Percentiles rank a stretch among this genome's conserved stretches.
phyloP scores from a whole-genome alignment of 1,139 yeast species.

The Suhomyces terraborum region DNA sequence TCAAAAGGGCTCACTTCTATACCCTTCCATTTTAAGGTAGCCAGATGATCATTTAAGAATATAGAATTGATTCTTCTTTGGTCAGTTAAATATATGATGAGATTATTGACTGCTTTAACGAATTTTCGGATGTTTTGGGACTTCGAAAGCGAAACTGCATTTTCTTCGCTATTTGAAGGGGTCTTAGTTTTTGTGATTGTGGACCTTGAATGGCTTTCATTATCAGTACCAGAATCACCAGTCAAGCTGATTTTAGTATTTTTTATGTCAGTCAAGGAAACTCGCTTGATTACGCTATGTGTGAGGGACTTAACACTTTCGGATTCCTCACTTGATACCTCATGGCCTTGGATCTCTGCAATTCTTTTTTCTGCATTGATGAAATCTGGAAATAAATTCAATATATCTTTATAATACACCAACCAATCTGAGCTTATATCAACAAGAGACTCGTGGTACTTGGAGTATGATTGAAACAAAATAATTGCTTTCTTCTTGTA shows the following conservation, averaged over 20 bases:
- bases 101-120: conserved; percentile 49
- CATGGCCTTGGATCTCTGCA: conserved; percentile 13
- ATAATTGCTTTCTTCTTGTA: conserved; percentile 35
- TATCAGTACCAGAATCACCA: conserved; percentile 35
- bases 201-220: conserved; percentile 15
- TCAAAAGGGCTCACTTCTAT: conserved; percentile 43
- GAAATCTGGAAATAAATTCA: conserved; percentile 44
- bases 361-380: conserved; percentile 30
- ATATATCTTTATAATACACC: conserved; percentile 36
- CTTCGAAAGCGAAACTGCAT: conserved; percentile 17
- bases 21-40: conserved; percentile 48
- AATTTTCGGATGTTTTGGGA: conserved; percentile 32
- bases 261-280: conserved; percentile 30
- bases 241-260: conserved; percentile 20
- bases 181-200: not conserved
- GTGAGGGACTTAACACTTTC: conserved; percentile 19
- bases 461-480: conserved; percentile 38
- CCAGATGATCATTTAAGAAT: conserved; percentile 36
- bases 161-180: conserved; percentile 6
- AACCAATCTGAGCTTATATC: conserved; percentile 49
- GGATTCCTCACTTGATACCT: conserved; percentile 15
- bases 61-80: conserved; percentile 51
- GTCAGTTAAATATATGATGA: conserved; percentile 58
- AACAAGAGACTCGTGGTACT: conserved; percentile 44
- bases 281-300: conserved; percentile 20